Base-by-base conservation (phyloP, 129 eudicot genomes). In the Chrysanthemum lavandulifolium region DNA sequence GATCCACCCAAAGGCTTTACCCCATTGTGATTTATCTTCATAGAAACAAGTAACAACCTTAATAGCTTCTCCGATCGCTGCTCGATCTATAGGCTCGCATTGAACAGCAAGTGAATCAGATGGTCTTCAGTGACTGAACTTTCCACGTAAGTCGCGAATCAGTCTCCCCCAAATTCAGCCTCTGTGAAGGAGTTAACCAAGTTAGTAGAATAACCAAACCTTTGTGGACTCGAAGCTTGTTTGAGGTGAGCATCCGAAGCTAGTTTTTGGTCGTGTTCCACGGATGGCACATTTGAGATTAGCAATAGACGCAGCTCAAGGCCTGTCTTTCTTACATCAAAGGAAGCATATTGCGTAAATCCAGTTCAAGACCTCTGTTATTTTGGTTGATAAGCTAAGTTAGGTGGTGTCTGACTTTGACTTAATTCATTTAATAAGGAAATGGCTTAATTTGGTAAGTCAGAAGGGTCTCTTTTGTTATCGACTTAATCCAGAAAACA, bases 21-120 rank as follows among this genome's bases (percentile, higher is more conserved):
- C 94, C 94, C 94, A 85, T 61, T 85, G 86, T 6, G 90, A 82
- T 70, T 85, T 85, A 52, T 85, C 90, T 51, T 85, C 90, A 2
- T 79, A 85, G 72, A 75, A 85, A 71, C 90, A 85, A 1, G 90
- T 82, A 11, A 85, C 72, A 1, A 85, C 90, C 63, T 84, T 85
- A 13, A 85, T 85, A 1, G 90, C 90, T 55, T 85, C 90, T 21
- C 82, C 85, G 10, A 85, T 84, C 2, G 87, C 77, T 43, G 89
- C 78, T 10, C 84, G 80, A 52, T 85, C 89, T 10, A 85, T 73
- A 12, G 84, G 89, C 51, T 85, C 86, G 25, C 25, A 23, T 23
- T 23, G 25, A 23, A 23, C 25, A 23, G 1, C 25, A 23, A 23
- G 25, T 23, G 25, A 23, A 23, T 23, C 25, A 23, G 25, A 23